Evolutionary conservation across 1,139 yeast species (phyloP), one percentile per base, ranked within the genome.

Genomic region (Yamadazyma trypodendri): DNA sequence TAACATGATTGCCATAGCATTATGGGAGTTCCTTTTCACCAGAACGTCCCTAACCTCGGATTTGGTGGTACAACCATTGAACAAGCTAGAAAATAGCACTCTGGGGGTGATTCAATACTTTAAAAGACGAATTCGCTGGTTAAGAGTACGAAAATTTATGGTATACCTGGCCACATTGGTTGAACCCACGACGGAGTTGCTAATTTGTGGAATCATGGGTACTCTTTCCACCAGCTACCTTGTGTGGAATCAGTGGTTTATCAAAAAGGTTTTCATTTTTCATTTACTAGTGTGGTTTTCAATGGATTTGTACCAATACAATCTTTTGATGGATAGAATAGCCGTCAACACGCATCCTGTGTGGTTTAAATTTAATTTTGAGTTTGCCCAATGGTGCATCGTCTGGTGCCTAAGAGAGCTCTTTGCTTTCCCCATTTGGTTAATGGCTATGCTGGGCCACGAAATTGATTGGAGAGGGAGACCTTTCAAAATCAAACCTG

Each of bases 91-190:
- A 33, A 81, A 78, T 3, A 51, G 62, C 28, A 71, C 72, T 36
- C 63, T 65, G 42, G 53, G 68, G 2, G 53, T 78, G 12, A 51
- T 53, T 35, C 88, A 83, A 45, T 88, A 84, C 56, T 67, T 81
- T 40, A 61, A 71, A 35, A 67, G 96, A 40, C 65, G 96, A 36
- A 79, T 84, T 22, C 67, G 97, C 37, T 88, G 97, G 97, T 63
- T 88, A 13, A 68, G 96, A 34, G 95, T 88, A n/a, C 68, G 97
- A 21, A 84, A 84, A 53, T 87, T 85, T 56, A 87, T 88, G 95
- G 96, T 88, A 2, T 63, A 82, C 23, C 80, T 80, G 24, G 96
- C 96, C 1, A 88, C 97, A 0, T 59, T 88, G 37, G 65, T 86
- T 20, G 97, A 88, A 54, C 96, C 97, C 6, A 77, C 92, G 6